phyloP scores from a whole-genome alignment of 169 alveolate species.

The Amoebophrya sp. region DNA sequence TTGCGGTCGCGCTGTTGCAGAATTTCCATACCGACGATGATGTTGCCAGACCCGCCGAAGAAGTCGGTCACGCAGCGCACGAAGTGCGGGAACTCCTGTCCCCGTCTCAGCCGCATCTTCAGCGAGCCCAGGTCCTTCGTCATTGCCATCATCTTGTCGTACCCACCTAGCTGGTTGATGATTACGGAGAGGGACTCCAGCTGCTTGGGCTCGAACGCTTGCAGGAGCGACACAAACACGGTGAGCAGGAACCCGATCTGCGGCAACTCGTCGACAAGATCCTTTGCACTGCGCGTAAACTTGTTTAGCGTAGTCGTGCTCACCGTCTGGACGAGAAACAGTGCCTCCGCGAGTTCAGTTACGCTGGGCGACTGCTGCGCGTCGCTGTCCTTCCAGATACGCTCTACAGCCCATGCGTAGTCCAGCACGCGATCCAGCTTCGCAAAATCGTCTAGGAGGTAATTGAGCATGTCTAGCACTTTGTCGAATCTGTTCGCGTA shows the following conservation, averaged over 20 bases:
- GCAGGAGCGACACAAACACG: not conserved
- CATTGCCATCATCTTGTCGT: constrained; percentile 5
- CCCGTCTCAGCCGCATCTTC: constrained; percentile 1
- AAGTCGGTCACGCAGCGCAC: constrained; percentile 12
- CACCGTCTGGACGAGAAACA: not conserved
- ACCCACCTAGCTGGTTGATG: not conserved
- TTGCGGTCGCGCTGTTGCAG: not conserved
- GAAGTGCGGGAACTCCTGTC: not conserved
- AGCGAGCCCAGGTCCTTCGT: not conserved
- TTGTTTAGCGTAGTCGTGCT: not conserved
- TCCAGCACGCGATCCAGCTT: not conserved
- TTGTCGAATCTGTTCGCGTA: not conserved
- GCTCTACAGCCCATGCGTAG: not conserved
- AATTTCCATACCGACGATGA: not conserved
- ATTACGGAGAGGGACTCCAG: not conserved
- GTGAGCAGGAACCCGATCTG: not conserved
- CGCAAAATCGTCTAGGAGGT: not conserved
- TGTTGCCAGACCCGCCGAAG: not conserved
- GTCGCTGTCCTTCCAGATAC: not conserved
- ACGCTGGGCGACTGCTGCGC: not conserved
- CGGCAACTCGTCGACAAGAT: not conserved
- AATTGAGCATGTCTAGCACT: not conserved
- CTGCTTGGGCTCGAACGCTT: constrained; percentile 16
- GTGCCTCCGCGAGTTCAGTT: not conserved
- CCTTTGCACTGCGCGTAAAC: not conserved